phyloP scores from a whole-genome alignment of 768 basidiomycete genomes.

The Suillus weaverae region DNA sequence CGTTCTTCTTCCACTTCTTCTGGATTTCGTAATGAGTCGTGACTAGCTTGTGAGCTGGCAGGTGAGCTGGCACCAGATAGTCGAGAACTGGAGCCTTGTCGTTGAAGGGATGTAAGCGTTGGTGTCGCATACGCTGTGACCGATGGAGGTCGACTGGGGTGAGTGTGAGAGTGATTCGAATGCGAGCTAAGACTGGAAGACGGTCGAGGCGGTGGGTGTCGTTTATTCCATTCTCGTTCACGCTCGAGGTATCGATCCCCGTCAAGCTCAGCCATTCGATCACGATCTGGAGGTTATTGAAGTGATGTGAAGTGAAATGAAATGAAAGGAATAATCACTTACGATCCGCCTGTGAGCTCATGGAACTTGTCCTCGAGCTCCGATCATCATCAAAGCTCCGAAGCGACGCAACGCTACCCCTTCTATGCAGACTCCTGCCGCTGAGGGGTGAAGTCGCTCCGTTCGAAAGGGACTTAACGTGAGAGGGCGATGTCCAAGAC shows the following conservation, averaged over 20 bases:
- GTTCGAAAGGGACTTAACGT: slow-evolving; percentile 19
- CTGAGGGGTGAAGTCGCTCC: slow-evolving; percentile 15
- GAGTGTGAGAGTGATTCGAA: slow-evolving; percentile 34
- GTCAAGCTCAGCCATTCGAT: slow-evolving; percentile 42
- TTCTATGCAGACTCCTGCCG: slow-evolving; percentile 21
- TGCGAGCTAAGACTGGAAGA: slow-evolving; percentile 43
- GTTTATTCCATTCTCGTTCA: slow-evolving; percentile 59
- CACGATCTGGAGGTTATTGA: slow-evolving; percentile 39
- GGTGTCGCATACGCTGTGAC: slow-evolving; percentile 37
- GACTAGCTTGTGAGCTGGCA: slow-evolving; percentile 32
- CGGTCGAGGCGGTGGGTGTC: slow-evolving; percentile 39
- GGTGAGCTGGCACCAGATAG: slow-evolving; percentile 41
- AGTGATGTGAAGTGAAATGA: background rate
- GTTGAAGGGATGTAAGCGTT: slow-evolving; percentile 31
- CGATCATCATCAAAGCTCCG: slow-evolving; percentile 41
- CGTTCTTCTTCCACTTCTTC: slow-evolving; percentile 26
- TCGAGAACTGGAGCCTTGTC: slow-evolving; percentile 32
- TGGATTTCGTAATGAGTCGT: slow-evolving; percentile 33
- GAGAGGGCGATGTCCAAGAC: slow-evolving; percentile 20
- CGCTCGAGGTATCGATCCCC: slow-evolving; percentile 46
- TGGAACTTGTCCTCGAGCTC: slow-evolving; percentile 46
- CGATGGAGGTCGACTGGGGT: slow-evolving; percentile 43
- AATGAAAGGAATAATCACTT: slow-evolving; percentile 21
- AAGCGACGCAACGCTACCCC: slow-evolving; percentile 42
- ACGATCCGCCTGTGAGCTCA: slow-evolving; percentile 55